These are phyloP conservation scores for Aspergillus homomorphus DNA, from an alignment of 495 filamentous ascomycete species.

Conservation along the genomic window DNA sequence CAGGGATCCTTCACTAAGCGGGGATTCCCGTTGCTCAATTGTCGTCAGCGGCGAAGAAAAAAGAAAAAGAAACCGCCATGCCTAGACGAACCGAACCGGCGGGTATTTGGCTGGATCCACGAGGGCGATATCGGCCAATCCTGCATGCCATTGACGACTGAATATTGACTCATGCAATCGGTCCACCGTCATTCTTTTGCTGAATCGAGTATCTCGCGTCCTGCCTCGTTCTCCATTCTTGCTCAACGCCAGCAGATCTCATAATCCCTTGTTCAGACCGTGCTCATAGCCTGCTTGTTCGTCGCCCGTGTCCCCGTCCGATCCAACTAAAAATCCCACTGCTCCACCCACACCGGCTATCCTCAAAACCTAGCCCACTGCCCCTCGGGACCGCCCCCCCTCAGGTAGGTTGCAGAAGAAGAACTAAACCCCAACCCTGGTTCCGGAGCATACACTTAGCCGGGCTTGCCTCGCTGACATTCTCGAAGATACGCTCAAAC, in stretches of 20 bases:
- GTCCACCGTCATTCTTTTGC: constrained; percentile 4
- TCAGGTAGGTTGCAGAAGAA: not conserved
- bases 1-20: constrained; percentile 16
- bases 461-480: not conserved
- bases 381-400: not conserved
- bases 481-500: not conserved
- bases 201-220: not conserved
- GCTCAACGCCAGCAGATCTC: not conserved
- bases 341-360: not conserved
- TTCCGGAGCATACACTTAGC: not conserved
- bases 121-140: constrained; percentile 24
- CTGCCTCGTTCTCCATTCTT: not conserved
- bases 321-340: not conserved
- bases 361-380: not conserved
- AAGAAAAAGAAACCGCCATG: constrained; percentile 11
- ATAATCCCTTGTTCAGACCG: constrained; percentile 1
- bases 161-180: constrained; percentile 10
- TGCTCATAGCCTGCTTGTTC: not conserved
- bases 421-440: not conserved
- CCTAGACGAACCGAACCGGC: constrained; percentile 3
- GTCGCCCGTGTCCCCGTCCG: constrained; percentile 1
- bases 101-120: not conserved
- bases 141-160: not conserved
- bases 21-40: constrained; percentile 10
- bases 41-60: constrained; percentile 8